Evolutionary conservation across 371 early-diverging fungal genomes (phyloP), one percentile per base, ranked within the genome.

Genomic region (Rhizomucor pusillus): DNA sequence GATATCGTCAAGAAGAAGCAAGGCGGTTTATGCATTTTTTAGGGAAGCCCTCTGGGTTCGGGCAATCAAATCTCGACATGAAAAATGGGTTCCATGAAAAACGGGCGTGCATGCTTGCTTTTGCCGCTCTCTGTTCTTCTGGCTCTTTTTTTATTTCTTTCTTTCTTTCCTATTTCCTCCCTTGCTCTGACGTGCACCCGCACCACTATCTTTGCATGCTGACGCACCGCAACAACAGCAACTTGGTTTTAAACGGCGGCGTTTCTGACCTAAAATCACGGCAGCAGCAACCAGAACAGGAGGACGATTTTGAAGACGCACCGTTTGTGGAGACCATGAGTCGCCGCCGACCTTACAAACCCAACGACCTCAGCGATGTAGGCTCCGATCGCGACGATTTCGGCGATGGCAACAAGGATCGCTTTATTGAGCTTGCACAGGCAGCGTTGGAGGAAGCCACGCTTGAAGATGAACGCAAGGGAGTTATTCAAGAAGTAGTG

Each of bases 391-490:
- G 52, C 35, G 33, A 35, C 19, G 60, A 60, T 45, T 44, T 20
- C 39, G 49, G 51, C 33, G 56, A 61, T 56, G 61, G 58, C 54
- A 66, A 46, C 51, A 69, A 62, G 45, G 77, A 76, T 55, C 66
- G 67, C 7, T 73, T 76, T 54, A 73, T 76, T 23, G 73, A 76
- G 43, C 56, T 76, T 12, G 73, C 73, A 9, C 77, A 76, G 45
- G 77, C 71, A 35, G 77, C 77, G 5, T 52, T 76, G 20, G 77
- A 76, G 36, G 71, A 76, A 56, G 77, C 71, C 1, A 65, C 62
- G 1, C 54, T 68, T 10, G 73, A 76, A 57, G 77, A 76, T 45
- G 77, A 76, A 37, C 57, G 60, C 11, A 73, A 65, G 53, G 73
- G 77, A 0, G 69, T 76, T 1, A 62, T 76, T 52, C 66, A 71